Conservation (phyloP, 805 yeast species). For the Candida michaelii region DNA sequence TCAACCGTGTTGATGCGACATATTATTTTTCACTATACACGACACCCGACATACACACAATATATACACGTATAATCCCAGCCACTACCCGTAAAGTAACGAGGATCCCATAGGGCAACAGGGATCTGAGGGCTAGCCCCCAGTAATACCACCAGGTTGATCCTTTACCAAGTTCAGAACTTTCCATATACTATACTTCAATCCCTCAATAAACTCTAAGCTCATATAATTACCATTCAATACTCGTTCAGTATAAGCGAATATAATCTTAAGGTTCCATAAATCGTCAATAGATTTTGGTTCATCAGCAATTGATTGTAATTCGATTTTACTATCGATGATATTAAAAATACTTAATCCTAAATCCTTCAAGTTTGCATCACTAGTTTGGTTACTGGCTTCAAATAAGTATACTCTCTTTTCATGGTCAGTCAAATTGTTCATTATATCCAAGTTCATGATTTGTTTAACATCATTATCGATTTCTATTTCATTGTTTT, state of each 20-base stretch:
- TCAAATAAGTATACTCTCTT: constrained; percentile 28
- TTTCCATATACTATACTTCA: constrained; percentile 35
- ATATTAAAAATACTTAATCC: constrained; percentile 45
- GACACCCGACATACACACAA: background rate
- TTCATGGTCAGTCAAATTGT: constrained; percentile 26
- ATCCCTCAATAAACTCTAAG: constrained; percentile 50
- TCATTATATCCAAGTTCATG: constrained; percentile 23
- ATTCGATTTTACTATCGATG: constrained; percentile 56
- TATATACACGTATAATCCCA: too few relatives aligned
- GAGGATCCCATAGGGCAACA: too few relatives aligned
- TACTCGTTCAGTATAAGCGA: constrained; percentile 53
- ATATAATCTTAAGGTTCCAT: constrained; percentile 61
- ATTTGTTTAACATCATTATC: constrained; percentile 26
- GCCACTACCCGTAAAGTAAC: too few relatives aligned
- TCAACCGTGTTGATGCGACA: too few relatives aligned
- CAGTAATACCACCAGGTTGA: too few relatives aligned
- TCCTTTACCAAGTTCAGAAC: background rate
- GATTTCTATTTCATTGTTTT: constrained; percentile 25
- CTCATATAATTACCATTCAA: constrained; percentile 44
- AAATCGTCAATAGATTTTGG: constrained; percentile 53
- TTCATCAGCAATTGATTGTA: constrained; percentile 39
- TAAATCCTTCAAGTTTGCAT: constrained; percentile 17
- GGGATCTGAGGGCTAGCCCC: too few relatives aligned
- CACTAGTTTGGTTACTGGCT: constrained; percentile 10
- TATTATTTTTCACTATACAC: background rate